A percentile compares a stretch with the other conserved stretches of the same genome.
Conservation (phyloP, 1,284 basidiomycete species). For the Papiliotrema terrestris region DNA sequence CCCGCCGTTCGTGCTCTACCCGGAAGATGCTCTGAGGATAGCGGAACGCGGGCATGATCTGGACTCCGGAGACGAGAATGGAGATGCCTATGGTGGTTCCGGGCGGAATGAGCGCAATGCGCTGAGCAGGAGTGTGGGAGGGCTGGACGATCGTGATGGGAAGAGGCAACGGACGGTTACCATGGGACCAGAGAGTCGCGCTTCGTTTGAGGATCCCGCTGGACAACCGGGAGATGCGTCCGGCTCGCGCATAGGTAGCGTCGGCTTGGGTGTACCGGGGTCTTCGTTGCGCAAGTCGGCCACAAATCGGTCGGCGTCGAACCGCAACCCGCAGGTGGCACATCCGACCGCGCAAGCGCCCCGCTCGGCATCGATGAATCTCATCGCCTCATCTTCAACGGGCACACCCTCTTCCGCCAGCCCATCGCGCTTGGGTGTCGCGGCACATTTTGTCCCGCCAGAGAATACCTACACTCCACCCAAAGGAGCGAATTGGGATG, state of each 20-base stretch:
- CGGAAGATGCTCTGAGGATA: constrained; percentile 29
- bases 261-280: not conserved
- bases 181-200: not conserved
- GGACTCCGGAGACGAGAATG: not conserved
- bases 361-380: constrained; percentile 27
- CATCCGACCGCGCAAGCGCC: constrained; percentile 3
- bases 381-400: constrained; percentile 10
- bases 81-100: not conserved
- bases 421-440: constrained; percentile 28
- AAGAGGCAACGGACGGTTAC: not conserved
- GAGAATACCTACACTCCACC: constrained; percentile 43
- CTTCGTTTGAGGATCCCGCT: not conserved
- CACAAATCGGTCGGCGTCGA: not conserved
- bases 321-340: not conserved
- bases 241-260: not conserved
- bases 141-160: not conserved
- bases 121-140: not conserved
- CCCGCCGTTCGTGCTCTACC: constrained; percentile 26
- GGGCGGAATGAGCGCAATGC: not conserved
- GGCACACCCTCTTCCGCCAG: constrained; percentile 1
- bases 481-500: constrained; percentile 49
- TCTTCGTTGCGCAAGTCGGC: not conserved
- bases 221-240: not conserved
- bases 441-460: constrained; percentile 43
- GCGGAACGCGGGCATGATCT: constrained; percentile 25